Percentiles rank a stretch among this genome's conserved stretches.
These are phyloP conservation scores for Aspergillus flavus DNA, from an alignment of 2,329 filamentous ascomycete genomes.

Conservation along the genomic window DNA sequence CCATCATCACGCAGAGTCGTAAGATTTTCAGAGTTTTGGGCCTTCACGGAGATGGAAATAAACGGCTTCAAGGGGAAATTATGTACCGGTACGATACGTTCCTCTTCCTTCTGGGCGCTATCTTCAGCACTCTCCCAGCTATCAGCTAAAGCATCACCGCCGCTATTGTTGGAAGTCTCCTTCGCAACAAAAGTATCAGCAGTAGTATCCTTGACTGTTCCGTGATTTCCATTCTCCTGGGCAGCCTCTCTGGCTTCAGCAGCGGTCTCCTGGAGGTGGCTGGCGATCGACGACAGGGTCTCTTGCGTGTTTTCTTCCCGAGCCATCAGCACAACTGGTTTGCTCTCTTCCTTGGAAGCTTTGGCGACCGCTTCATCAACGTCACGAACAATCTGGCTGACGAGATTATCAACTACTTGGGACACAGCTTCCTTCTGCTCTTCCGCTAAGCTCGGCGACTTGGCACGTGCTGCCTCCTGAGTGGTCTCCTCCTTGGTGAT, in stretches of 20 bases:
- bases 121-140: slow-evolving; percentile 88
- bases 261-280: slow-evolving; percentile 43
- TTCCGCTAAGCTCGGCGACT: slow-evolving; percentile 31
- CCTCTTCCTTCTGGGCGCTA: slow-evolving; percentile 65
- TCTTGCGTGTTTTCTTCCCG: slow-evolving; percentile 40
- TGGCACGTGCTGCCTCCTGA: slow-evolving; percentile 17
- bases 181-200: slow-evolving; percentile 49
- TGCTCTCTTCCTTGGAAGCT: slow-evolving; percentile 56
- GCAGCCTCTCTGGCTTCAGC: slow-evolving; percentile 51
- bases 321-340: slow-evolving; percentile 28
- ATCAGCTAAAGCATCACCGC: slow-evolving; percentile 67
- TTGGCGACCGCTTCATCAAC: slow-evolving; percentile 68
- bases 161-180: slow-evolving; percentile 56
- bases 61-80: slow-evolving; percentile 98
- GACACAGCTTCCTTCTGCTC: slow-evolving; percentile 67
- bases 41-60: slow-evolving; percentile 77
- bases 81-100: slow-evolving; percentile 74
- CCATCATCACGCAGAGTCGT: slow-evolving; percentile 73
- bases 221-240: slow-evolving; percentile 55
- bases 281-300: slow-evolving; percentile 35
- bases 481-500: slow-evolving; percentile 25
- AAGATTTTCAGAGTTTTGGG: slow-evolving; percentile 43
- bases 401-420: slow-evolving; percentile 69
- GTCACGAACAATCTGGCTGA: slow-evolving; percentile 59
- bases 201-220: slow-evolving; percentile 56